Base-by-base conservation (phyloP, 2,329 filamentous ascomycete genomes). In the Sclerotinia subarctica region DNA sequence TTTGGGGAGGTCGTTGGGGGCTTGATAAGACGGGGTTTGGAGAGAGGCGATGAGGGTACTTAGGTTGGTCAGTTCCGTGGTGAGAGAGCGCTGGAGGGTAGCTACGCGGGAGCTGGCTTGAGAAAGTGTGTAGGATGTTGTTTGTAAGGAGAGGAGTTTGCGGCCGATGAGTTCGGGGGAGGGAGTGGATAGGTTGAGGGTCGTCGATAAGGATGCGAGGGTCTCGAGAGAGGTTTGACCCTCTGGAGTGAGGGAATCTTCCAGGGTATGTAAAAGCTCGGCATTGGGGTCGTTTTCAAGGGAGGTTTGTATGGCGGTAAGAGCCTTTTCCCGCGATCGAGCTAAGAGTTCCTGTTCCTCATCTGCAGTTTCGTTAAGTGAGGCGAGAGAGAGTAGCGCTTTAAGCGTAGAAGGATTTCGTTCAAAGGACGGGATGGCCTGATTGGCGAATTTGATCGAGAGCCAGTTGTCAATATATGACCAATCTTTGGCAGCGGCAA, bases 401-500 rank as follows among this genome's bases (percentile, higher is more conserved):
- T 88, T 89, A 62, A 97, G 83, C 0, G 94, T 97, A 57, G 94
- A 91, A 42, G 90, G 84, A 76, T 95, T 97, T 74, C 93, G 89
- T 80, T 98, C 94, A 78, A 97, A 97, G 0, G 83, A 77, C 0
- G 93, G 93, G 0, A 89, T 81, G 0, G 84, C 77, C 57, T 85
- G 86, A 42, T 86, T 85, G 56, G 84, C 83, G 73, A 91, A 91
- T 76, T 91, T 91, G 69, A 86, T 84, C 57, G 84, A 82, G 15
- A 97, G 86, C 94, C 94, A 98, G 74, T 83, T 82, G 79, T 96
- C 93, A 73, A 97, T 86, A 72, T 91, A 93, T 67, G 88, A 89
- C 94, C 94, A 98, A 79, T 97, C 94, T 77, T 94, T 94, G 58
- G 93, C 91, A 71, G 91, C 88, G 17, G 91, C 90, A 70, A 91